Percentiles rank a stretch among this genome's conserved stretches.
These are phyloP conservation scores for Geotrichum europaeum DNA, from an alignment of 1,139 yeast species.

Conservation along the genomic window DNA sequence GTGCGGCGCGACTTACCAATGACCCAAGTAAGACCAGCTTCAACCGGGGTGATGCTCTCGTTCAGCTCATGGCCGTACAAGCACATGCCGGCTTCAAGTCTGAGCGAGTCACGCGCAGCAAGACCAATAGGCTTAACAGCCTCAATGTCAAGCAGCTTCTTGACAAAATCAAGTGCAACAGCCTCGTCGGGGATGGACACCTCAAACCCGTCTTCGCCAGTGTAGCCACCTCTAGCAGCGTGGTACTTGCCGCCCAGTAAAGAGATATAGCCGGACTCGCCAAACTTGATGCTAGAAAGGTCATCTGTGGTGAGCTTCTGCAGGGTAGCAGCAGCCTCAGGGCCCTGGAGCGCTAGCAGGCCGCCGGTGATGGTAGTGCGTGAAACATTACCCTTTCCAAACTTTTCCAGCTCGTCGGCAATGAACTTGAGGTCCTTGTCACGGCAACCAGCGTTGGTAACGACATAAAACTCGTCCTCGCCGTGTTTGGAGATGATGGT, in stretches of 20 bases:
- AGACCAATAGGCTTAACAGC: slow-evolving; percentile 82
- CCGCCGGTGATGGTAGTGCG: slow-evolving; percentile 71
- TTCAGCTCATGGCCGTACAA: slow-evolving; percentile 87
- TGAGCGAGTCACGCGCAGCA: slow-evolving; percentile 92
- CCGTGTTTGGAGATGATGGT: slow-evolving; percentile 82
- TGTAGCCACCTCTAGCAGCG: slow-evolving; percentile 90
- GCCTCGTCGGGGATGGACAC: slow-evolving; percentile 63
- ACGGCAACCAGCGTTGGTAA: slow-evolving; percentile 96
- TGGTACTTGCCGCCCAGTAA: slow-evolving; percentile 49
- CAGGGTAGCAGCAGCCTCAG: slow-evolving; percentile 61
- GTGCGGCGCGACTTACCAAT: slow-evolving; percentile 73
- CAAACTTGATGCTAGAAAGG: slow-evolving; percentile 62
- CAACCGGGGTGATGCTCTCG: slow-evolving; percentile 79
- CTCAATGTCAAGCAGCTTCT: slow-evolving; percentile 50
- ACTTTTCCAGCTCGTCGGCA: slow-evolving; percentile 44
- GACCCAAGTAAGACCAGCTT: slow-evolving; percentile 85
- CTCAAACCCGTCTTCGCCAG: slow-evolving; percentile 98
- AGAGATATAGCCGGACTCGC: slow-evolving; percentile 55
- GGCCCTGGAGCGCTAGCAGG: slow-evolving; percentile 88
- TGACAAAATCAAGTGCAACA: slow-evolving; percentile 58
- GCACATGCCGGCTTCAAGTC: slow-evolving; percentile 98
- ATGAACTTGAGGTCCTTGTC: slow-evolving; percentile 70
- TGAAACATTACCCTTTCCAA: slow-evolving; percentile 38
- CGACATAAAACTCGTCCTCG: slow-evolving; percentile 75
- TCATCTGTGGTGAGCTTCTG: slow-evolving; percentile 58